Conservation (phyloP, 768 basidiomycete genomes). For the Amanita fuliginea region DNA sequence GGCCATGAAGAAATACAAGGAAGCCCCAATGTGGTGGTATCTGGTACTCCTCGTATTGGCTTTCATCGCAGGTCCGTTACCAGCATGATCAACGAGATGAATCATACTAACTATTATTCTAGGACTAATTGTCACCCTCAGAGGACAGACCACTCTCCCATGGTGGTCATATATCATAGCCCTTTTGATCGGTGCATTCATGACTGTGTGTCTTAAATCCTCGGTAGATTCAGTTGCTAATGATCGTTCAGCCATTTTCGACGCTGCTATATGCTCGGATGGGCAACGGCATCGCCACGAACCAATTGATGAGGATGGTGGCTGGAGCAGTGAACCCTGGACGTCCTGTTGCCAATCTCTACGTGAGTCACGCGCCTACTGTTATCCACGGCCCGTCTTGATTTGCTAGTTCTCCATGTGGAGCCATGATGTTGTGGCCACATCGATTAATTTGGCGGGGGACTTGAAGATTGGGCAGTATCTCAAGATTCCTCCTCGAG, state of each 20-base stretch:
- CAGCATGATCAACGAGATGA: background rate
- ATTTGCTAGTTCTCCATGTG: conserved; percentile 50
- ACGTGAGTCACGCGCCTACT: conserved; percentile 24
- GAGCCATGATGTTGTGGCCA: conserved; percentile 51
- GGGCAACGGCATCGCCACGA: conserved; percentile 50
- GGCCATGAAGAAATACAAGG: conserved; percentile 49
- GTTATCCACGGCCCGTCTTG: background rate
- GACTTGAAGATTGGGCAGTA: conserved; percentile 70
- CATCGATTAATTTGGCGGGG: conserved; percentile 38
- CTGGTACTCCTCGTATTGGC: conserved; percentile 31
- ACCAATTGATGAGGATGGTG: conserved; percentile 57
- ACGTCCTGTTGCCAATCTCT: conserved; percentile 58
- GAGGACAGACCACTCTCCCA: conserved; percentile 49
- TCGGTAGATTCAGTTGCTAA: background rate
- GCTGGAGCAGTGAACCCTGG: conserved; percentile 51
- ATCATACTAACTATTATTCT: background rate
- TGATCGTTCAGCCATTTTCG: conserved; percentile 36
- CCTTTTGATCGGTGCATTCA: conserved; percentile 35
- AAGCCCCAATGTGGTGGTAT: conserved; percentile 58
- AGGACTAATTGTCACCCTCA: conserved; percentile 46
- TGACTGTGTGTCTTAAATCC: conserved; percentile 17
- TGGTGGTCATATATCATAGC: conserved; percentile 56
- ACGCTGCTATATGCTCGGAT: conserved; percentile 45
- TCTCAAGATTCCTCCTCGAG: conserved; percentile 56
- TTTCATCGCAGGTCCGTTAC: conserved; percentile 40